These are phyloP conservation scores for Pleomassaria siparia DNA, from an alignment of 2,329 filamentous ascomycete genomes.

Conservation along the genomic window DNA sequence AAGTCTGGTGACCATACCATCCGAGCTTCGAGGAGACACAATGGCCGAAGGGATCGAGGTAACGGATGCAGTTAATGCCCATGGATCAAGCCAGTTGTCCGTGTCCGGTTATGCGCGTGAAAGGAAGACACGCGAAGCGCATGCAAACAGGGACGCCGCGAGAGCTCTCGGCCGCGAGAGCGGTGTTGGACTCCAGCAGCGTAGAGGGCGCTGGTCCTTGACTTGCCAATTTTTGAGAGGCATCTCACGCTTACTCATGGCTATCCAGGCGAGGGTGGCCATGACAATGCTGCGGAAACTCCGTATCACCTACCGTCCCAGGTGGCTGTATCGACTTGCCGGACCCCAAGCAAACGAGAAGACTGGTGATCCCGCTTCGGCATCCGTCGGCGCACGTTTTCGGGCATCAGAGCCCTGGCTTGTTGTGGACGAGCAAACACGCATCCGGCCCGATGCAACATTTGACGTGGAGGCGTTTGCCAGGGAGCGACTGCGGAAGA, in stretches of 20 bases:
- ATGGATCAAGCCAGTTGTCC: slow-evolving; percentile 24
- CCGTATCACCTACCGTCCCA: slow-evolving; percentile 63
- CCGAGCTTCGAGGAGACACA: slow-evolving; percentile 46
- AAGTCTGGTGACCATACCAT: slow-evolving; percentile 41
- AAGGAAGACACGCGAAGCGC: slow-evolving; percentile 57
- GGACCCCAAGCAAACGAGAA: slow-evolving; percentile 39
- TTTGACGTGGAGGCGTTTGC: slow-evolving; percentile 83
- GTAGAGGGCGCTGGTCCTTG: slow-evolving; percentile 76
- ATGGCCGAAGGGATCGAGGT: slow-evolving; percentile 39
- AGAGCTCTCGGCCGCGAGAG: slow-evolving; percentile 45
- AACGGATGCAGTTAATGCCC: slow-evolving; percentile 40
- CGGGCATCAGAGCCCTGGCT: slow-evolving; percentile 23
- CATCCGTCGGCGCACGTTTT: slow-evolving; percentile 3
- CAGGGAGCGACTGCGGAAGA: slow-evolving; percentile 59
- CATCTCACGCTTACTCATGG: slow-evolving; percentile 67
- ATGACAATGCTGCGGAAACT: slow-evolving; percentile 59
- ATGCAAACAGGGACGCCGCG: slow-evolving; percentile 22
- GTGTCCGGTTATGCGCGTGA: slow-evolving; percentile 65
- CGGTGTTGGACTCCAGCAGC: slow-evolving; percentile 77
- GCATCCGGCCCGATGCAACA: slow-evolving; percentile 19
- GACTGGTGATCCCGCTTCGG: slow-evolving; percentile 7
- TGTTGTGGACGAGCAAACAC: slow-evolving; percentile 25
- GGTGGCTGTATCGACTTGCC: slow-evolving; percentile 62
- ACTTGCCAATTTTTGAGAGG: slow-evolving; percentile 74
- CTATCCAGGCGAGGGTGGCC: slow-evolving; percentile 58